A percentile compares a stretch with the other conserved stretches of the same genome.
Conservation (phyloP, 306 rosid species). For the Datisca glomerata region DNA sequence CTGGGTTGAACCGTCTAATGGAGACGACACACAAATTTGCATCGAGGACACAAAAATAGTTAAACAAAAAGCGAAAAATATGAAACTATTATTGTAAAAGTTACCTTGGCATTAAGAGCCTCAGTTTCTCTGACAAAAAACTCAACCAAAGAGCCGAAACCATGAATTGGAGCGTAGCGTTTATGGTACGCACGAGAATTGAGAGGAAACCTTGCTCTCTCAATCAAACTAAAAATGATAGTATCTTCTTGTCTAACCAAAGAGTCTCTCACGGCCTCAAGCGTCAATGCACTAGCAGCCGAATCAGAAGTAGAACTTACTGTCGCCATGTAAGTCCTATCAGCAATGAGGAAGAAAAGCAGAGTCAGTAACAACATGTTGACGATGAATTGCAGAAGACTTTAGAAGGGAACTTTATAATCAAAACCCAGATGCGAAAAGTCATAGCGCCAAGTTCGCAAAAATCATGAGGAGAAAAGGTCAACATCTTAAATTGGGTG, state of each 20-base stretch:
- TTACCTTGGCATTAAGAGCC: conserved; percentile 54
- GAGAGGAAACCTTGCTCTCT: conserved; percentile 56
- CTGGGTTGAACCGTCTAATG: too few relatives aligned
- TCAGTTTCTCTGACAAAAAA: conserved; percentile 48
- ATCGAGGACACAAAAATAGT: too few relatives aligned
- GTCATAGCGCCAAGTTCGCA: not conserved
- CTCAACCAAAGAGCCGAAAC: conserved; percentile 38
- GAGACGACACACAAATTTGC: too few relatives aligned
- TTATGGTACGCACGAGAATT: conserved; percentile 40
- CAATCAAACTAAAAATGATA: conserved; percentile 52
- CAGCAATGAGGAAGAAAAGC: conserved; percentile 23
- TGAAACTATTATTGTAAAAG: too few relatives aligned
- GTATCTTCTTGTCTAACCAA: conserved; percentile 74
- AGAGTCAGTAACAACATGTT: conserved; percentile 11
- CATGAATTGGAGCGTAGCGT: conserved; percentile 11
- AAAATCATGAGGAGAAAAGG: not conserved
- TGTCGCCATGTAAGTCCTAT: conserved; percentile 18
- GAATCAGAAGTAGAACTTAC: conserved; percentile 7
- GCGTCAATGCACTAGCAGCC: conserved; percentile 24
- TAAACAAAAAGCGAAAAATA: too few relatives aligned
- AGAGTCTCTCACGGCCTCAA: conserved; percentile 45
- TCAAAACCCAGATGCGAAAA: too few relatives aligned
- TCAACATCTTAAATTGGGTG: too few relatives aligned
- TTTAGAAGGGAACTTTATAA: too few relatives aligned
- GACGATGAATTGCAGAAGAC: too few relatives aligned